Evolutionary conservation across 2,329 filamentous ascomycete species (phyloP).

Genomic region (Hirsutella rhossiliensis): DNA sequence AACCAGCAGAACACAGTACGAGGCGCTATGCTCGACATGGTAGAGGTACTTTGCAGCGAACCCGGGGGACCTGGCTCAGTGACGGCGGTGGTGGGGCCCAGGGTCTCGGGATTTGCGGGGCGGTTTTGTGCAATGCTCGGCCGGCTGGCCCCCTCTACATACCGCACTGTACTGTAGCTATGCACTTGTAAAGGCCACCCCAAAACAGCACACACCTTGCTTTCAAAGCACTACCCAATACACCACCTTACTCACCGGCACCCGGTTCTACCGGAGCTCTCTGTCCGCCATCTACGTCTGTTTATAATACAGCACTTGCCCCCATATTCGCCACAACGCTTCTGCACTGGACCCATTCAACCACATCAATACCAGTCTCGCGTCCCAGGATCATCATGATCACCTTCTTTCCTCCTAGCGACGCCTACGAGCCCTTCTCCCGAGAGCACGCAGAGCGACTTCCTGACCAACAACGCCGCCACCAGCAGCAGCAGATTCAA

Average conservation of each 20-base stretch:
- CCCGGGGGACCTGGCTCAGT: too few relatives aligned
- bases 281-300: background rate
- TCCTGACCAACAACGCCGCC: background rate
- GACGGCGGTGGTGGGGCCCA: background rate
- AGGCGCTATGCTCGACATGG: too few relatives aligned
- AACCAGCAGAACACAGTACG: too few relatives aligned
- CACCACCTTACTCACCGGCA: background rate
- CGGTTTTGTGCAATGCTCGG: background rate
- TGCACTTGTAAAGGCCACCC: background rate
- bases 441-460: background rate
- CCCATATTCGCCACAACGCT: constrained; percentile 1
- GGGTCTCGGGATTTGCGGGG: constrained; percentile 2
- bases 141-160: background rate
- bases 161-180: background rate
- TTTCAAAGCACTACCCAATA: too few relatives aligned
- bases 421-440: background rate
- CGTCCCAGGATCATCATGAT: constrained; percentile 2
- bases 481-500: background rate
- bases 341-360: background rate
- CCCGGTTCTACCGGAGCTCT: background rate
- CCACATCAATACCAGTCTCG: background rate
- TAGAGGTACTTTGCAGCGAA: too few relatives aligned
- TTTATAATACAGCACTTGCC: constrained; percentile 2
- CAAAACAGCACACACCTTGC: background rate
- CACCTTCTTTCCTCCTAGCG: background rate